These are phyloP conservation scores for Tricholoma flavovirens DNA, from an alignment of 768 basidiomycete genomes.

Conservation along the genomic window DNA sequence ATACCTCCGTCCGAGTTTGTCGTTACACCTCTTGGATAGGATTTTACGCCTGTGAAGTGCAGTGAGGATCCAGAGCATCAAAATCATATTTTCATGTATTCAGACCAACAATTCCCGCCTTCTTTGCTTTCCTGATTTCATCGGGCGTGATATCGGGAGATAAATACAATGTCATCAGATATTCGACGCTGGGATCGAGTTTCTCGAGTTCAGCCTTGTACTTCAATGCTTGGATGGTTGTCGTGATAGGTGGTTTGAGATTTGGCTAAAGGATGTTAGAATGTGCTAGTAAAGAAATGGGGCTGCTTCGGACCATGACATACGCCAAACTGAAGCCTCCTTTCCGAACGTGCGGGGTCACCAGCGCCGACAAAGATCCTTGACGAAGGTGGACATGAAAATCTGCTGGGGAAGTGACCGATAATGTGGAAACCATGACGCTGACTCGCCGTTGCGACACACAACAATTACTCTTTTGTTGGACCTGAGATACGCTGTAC, in stretches of 20 bases:
- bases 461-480: no score
- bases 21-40: conserved; percentile 95
- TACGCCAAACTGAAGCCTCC: conserved; percentile 92
- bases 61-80: not conserved
- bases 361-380: conserved; percentile 72
- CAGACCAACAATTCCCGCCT: conserved; percentile 70
- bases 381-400: conserved; percentile 98
- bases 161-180: conserved; percentile 96
- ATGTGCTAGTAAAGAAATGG: conserved; percentile 1
- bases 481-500: no score
- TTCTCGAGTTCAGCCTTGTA: conserved; percentile 73
- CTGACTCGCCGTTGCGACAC: no score
- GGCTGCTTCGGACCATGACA: conserved; percentile 71
- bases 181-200: conserved; percentile 75
- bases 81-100: conserved; percentile 15
- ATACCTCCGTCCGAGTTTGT: conserved; percentile 96
- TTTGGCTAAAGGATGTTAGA: conserved; percentile 63
- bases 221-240: conserved; percentile 69
- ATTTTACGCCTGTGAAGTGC: conserved; percentile 66
- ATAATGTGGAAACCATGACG: conserved; percentile 31
- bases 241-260: conserved; percentile 81
- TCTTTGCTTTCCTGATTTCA: conserved; percentile 83
- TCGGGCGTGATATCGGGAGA: conserved; percentile 85
- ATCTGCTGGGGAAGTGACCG: conserved; percentile 68
- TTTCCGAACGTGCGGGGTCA: conserved; percentile 82